Base-by-base conservation (phyloP, 108 stramenopile species). In the Pseudonitzschia multiseries region DNA sequence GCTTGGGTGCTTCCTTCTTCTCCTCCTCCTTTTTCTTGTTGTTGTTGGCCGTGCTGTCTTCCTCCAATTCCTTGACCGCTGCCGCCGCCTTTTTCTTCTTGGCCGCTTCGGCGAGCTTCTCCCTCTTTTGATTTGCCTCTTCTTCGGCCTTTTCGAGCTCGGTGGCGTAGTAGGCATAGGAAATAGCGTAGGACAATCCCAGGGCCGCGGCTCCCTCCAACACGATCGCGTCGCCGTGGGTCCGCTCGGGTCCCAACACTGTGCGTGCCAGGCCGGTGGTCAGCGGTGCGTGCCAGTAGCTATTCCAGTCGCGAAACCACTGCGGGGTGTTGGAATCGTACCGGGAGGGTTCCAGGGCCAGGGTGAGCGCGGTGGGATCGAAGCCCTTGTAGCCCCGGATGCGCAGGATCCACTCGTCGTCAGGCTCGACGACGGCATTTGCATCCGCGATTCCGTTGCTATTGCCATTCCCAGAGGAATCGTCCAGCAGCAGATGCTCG, bases 351-450 rank as follows among this genome's bases (percentile, higher is more conserved):
- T 32, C 21, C 6, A 46, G 8, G 14, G 28, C 21, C 44, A 46
- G 17, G 46, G 2, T 32, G 46, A 48, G 12, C 4, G 66, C 66
- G 12, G 31, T 50, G n/a, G 66, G 66, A 50, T 67, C 66, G 28
- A 48, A 44, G 8, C 66, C 66, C 28, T 50, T 44, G 36, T 67
- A 67, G 8, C 66, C 66, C 9, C 28, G 21, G 44, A 67, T 22
- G 12, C 66, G 43, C 24, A 67, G 43, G 21, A 67, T 24, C 66
- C 66, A 67, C 36, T 67, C 66, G 44, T 67, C 66, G 36, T 67
- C 66, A n/a, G 66, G 66, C 28, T 48, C 12, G 24, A 67, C 42
- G 14, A 18, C 43, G 40, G 18, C 24, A 8, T 6, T 13, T n/a
- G 43, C 32, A 20, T 13, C 36, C 14, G n/a, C 1, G n/a, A n/a